Evolutionary conservation across 192 early-diverging fungal species (phyloP), one percentile per base, ranked within the genome.

Genomic region (Backusella morwellensis): DNA sequence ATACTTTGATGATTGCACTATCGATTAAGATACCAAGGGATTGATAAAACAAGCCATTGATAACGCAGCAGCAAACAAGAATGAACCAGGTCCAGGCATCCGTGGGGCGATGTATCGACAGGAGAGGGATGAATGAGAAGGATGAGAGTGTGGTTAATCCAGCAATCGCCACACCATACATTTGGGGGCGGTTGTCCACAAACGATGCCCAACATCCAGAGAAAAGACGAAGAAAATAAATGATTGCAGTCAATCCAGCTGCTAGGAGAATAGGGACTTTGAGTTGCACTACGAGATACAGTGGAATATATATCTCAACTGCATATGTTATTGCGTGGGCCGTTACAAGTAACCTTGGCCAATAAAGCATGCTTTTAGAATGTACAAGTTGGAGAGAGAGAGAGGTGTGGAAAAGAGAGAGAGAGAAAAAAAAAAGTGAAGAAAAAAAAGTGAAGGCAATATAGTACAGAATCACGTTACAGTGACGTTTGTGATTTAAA

Each of bases 21-120:
- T 75, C 73, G 12, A 79, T 56, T 12, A 79, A 14, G 32, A 52
- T 59, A 35, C 50, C 54, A 15, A 79, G 35, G 19, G 78, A 74
- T 35, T 79, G 78, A 63, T 63, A 75, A 36, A 69, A 63, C 32
- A 44, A 29, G 4, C 73, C 68, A 71, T 86, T 76, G 36, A 86
- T 38, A 26, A 73, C 77, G 23, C 74, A 44, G 7, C 79, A 72
- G 4, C 9, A 26, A 6, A 2, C 12, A 72, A 50, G n/a, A 41
- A 44, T 15, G 3, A 34, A 17, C 42, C 44, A 72, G 15, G 15
- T 2, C 41, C 70, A 36, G 34, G n/a, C 29, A 29, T 47, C 5
- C 0, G 7, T 41, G 8, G 44, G 17, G 15, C 1, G 21, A 29
- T 41, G 7, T 17, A 72, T 23, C n/a, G 29, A 72, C 23, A 72